These are phyloP conservation scores for Aspergillus neoniger DNA, from an alignment of 2,329 filamentous ascomycete genomes.

Conservation along the genomic window DNA sequence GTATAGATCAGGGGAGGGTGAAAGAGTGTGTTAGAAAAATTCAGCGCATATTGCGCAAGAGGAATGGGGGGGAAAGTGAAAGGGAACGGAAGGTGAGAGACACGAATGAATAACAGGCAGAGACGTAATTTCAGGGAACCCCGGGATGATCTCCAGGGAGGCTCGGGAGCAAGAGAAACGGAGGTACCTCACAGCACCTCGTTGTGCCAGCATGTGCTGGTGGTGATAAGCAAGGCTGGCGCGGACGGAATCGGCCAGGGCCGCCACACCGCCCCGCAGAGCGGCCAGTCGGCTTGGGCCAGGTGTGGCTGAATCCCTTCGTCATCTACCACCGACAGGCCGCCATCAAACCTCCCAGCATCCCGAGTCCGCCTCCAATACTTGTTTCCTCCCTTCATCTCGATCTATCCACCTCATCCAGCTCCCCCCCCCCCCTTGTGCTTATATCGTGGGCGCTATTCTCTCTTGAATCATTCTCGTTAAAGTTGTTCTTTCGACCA, in stretches of 20 bases:
- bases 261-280: constrained; percentile 22
- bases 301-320: constrained; percentile 37
- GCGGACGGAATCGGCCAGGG: constrained; percentile 8
- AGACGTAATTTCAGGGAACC: constrained; percentile 5
- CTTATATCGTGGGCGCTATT: not conserved
- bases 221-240: constrained; percentile 10
- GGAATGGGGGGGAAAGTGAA: constrained; percentile 3
- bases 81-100: constrained; percentile 15
- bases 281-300: constrained; percentile 19
- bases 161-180: not conserved
- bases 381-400: constrained; percentile 21
- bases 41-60: constrained; percentile 19
- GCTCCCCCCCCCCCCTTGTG: not conserved
- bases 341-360: constrained; percentile 23
- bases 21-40: constrained; percentile 8
- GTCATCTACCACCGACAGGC: constrained; percentile 33
- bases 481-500: constrained; percentile 21
- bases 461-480: constrained; percentile 8
- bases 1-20: constrained; percentile 4
- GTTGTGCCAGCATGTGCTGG: constrained; percentile 11
- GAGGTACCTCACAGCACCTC: not conserved
- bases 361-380: constrained; percentile 26
- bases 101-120: constrained; percentile 1
- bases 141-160: constrained; percentile 9
- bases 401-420: constrained; percentile 8